Evolutionary conservation across 345 rosid genomes (phyloP).

Genomic region (Jatropha curcas): DNA sequence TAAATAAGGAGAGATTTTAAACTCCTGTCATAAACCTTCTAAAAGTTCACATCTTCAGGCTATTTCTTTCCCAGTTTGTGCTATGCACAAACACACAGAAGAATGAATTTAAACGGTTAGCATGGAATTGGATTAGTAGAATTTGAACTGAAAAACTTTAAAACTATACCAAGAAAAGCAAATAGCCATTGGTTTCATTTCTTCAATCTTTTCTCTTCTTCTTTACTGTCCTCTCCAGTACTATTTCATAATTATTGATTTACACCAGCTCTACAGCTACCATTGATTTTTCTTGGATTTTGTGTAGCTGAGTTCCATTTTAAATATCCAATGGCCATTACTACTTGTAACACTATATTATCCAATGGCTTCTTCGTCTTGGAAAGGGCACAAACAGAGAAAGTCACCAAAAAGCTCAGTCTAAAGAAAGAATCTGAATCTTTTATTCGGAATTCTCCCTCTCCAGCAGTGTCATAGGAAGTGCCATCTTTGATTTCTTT

Average conservation of each 20-base stretch:
- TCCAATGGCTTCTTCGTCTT: too few species aligned
- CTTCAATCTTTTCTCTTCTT: too few species aligned
- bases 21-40: not conserved
- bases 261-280: too few species aligned
- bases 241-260: not conserved
- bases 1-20: not conserved
- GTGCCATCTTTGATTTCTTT: slow-evolving; percentile 7
- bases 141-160: not conserved
- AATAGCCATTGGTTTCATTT: not conserved
- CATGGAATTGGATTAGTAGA: slow-evolving; percentile 8
- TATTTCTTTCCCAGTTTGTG: not conserved
- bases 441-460: too few species aligned
- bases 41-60: not conserved
- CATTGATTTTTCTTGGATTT: not conserved
- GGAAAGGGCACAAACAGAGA: too few species aligned
- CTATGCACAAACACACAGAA: not conserved
- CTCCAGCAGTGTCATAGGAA: not conserved
- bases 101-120: not conserved
- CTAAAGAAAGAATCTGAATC: too few species aligned
- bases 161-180: not conserved
- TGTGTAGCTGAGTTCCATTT: not conserved
- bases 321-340: not conserved
- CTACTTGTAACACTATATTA: not conserved
- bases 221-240: not conserved
- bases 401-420: too few species aligned